A percentile compares a stretch with the other conserved stretches of the same genome.
Evolutionary conservation across 2,329 filamentous ascomycete genomes (phyloP).

Genomic region (Aspergillus sp.): DNA sequence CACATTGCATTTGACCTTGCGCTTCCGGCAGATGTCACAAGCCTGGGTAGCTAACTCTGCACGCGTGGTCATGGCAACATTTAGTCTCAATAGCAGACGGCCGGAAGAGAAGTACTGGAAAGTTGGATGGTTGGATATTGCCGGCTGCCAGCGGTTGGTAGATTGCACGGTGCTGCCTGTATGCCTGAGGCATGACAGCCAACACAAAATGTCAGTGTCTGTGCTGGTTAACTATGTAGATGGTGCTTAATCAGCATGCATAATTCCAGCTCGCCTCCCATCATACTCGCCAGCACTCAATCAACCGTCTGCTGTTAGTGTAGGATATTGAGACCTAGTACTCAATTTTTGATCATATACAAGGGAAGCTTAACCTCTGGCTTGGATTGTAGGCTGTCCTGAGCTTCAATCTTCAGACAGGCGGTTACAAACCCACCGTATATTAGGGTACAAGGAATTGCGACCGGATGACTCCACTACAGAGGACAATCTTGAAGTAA

Average conservation of each 20-base stretch:
- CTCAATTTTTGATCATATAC: no score
- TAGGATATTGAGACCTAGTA: no score
- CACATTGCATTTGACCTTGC: constrained; percentile 11
- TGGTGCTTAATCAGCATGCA: background rate
- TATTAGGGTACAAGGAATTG: background rate
- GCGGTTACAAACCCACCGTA: background rate
- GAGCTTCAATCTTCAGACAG: no score
- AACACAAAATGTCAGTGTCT: background rate
- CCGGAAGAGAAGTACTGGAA: no score
- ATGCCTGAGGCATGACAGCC: background rate
- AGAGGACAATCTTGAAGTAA: background rate
- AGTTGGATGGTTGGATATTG: background rate
- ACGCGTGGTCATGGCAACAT: background rate
- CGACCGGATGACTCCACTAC: background rate
- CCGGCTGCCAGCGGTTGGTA: background rate
- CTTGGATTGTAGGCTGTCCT: no score
- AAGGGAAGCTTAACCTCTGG: no score
- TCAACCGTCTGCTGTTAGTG: no score
- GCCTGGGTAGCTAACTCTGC: constrained; percentile 5
- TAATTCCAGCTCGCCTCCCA: background rate
- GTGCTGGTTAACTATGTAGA: background rate
- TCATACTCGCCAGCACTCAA: no score
- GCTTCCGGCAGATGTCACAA: constrained; percentile 11
- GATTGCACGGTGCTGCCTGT: background rate
- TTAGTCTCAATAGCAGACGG: no score